phyloP scores from a whole-genome alignment of 495 filamentous ascomycete genomes.

The Daldinia concentrica region DNA sequence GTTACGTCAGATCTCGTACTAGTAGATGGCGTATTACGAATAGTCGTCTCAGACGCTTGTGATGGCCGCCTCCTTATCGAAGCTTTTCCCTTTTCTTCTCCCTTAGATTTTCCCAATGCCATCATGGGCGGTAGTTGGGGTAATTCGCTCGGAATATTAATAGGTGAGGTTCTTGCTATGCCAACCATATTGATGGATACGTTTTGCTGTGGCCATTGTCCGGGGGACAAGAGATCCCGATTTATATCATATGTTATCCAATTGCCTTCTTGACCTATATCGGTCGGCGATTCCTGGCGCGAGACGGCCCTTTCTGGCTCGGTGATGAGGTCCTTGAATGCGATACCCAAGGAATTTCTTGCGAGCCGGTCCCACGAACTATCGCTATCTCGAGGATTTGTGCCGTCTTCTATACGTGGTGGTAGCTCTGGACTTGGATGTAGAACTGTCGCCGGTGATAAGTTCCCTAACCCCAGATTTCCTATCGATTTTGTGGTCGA shows the following conservation, averaged over 20 bases:
- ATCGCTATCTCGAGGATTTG: constrained; percentile 15
- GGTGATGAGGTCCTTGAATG: constrained; percentile 46
- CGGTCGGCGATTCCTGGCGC: constrained; percentile 9
- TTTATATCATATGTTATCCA: constrained; percentile 32
- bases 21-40: constrained; percentile 26
- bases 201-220: constrained; percentile 35
- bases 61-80: constrained; percentile 14
- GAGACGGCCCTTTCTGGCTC: constrained; percentile 13
- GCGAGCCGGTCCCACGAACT: constrained; percentile 35
- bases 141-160: constrained; percentile 24
- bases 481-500: constrained; percentile 36
- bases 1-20: constrained; percentile 27
- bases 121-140: constrained; percentile 29
- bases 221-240: constrained; percentile 33
- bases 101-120: constrained; percentile 9
- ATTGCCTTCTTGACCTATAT: constrained; percentile 20
- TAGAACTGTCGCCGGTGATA: constrained; percentile 1
- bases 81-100: constrained; percentile 15
- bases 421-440: constrained; percentile 13
- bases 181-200: constrained; percentile 29
- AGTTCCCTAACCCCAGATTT: constrained; percentile 29
- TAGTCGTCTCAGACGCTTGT: constrained; percentile 17
- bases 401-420: constrained; percentile 12
- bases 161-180: constrained; percentile 28
- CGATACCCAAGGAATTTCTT: constrained; percentile 47